phyloP scores from a whole-genome alignment of 148 eudicot genomes.

The Silene conica region DNA sequence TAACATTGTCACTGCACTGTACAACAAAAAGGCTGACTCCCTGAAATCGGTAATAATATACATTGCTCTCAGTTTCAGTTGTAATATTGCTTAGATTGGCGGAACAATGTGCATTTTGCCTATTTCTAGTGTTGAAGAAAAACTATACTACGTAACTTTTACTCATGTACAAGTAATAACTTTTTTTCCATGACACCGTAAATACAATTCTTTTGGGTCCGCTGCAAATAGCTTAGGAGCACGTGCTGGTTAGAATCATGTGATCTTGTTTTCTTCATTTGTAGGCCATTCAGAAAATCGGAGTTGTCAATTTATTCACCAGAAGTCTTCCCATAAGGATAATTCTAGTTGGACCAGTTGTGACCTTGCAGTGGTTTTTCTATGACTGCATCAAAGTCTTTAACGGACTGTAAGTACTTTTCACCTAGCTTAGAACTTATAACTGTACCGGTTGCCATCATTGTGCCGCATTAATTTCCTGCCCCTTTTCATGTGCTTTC shows the following conservation, averaged over 20 bases:
- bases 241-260: background rate
- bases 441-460: background rate
- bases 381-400: slow-evolving; percentile 30
- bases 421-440: slow-evolving; percentile 6
- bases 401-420: slow-evolving; percentile 26
- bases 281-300: slow-evolving; percentile 27
- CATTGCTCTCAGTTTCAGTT: background rate
- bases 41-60: slow-evolving; percentile 21
- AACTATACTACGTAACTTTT: no score
- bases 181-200: no score
- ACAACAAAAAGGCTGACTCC: slow-evolving; percentile 44
- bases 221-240: background rate
- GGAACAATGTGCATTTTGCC: no score
- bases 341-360: slow-evolving; percentile 31
- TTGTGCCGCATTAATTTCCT: background rate
- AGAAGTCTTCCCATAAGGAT: slow-evolving; percentile 29
- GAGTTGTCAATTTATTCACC: slow-evolving; percentile 30
- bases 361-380: slow-evolving; percentile 33
- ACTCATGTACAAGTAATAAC: no score
- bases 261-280: background rate
- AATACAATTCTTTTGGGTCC: no score
- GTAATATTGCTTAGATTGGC: background rate
- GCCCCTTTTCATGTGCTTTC: no score
- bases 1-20: slow-evolving; percentile 54
- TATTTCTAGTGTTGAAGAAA: no score